Evolutionary conservation across 805 yeast genomes (phyloP), one percentile per base, ranked within the genome.

Genomic region (Blastobotrys chiropterorum): DNA sequence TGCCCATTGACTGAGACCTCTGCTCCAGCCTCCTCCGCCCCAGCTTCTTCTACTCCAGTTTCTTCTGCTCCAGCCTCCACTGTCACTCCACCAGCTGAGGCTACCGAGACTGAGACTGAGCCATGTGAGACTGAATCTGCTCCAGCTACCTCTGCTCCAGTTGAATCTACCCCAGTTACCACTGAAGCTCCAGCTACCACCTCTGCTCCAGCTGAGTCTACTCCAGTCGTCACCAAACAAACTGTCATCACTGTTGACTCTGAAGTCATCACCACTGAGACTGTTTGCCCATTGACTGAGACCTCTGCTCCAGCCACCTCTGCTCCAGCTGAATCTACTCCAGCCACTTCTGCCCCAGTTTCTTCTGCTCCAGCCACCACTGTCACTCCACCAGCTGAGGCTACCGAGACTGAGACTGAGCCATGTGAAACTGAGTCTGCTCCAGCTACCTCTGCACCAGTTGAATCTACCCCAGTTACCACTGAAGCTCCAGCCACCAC

Each of bases 121-220:
- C 49, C 52, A 21, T 31, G 17, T 26, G 20, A 22, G 17, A 20
- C 26, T 16, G 4, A 8, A 4, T 17, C 42, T 44, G 54, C 42
- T 15, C 46, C 46, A 19, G 47, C 39, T 15, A n/a, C 51, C 47
- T 14, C 51, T 47, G 52, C 50, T 15, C 47, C 54, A 38, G 48
- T 16, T 20, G 26, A 14, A 22, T 21, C 54, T 17, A 15, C 48
- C 38, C 44, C 54, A 16, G 44, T 38, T 17, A 17, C 51, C 22
- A 15, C 53, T 39, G 22, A 31, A n/a, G 47, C 47, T 26, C 46
- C 46, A 43, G 30, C 34, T 15, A 43, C 46, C 46, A 14, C 49
- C 11, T 38, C 49, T 38, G 30, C 44, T 14, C 49, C 41, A 47
- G 49, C 21, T n/a, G 4, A 31, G 30, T 53, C 41, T 14, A 26